Evolutionary conservation across 1,139 yeast species (phyloP).

Genomic region (Magnusiomyces ingens): DNA sequence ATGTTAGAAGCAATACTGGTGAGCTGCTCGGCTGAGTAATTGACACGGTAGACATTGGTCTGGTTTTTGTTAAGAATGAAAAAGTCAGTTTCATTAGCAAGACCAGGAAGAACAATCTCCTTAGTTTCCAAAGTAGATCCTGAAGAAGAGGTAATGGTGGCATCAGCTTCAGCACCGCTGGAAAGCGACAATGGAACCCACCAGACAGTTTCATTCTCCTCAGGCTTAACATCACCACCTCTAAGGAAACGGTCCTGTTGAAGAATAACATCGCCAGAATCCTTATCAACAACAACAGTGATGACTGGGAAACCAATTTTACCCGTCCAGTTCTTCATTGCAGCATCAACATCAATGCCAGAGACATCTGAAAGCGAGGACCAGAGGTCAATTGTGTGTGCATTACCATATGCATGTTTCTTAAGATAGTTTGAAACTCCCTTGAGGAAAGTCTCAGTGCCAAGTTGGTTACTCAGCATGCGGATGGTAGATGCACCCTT

Average conservation of each 20-base stretch:
- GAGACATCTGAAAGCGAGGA: constrained; percentile 62
- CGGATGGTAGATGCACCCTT: constrained; percentile 72
- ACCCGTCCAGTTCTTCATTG: constrained; percentile 79
- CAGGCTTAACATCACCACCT: constrained; percentile 47
- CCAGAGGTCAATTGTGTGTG: constrained; percentile 79
- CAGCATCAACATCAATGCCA: constrained; percentile 62
- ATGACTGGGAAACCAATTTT: constrained; percentile 81
- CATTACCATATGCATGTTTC: constrained; percentile 66
- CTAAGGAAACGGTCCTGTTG: constrained; percentile 43
- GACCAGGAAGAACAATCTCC: constrained; percentile 24
- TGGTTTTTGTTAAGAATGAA: constrained; percentile 64
- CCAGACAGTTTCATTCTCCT: constrained; percentile 53
- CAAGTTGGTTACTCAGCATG: constrained; percentile 65
- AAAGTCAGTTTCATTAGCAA: constrained; percentile 32
- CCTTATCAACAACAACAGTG: constrained; percentile 45
- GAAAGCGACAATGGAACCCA: constrained; percentile 61
- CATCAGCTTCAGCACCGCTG: constrained; percentile 30
- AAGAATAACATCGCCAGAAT: constrained; percentile 15
- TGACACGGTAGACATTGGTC: constrained; percentile 60
- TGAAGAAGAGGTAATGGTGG: constrained; percentile 17
- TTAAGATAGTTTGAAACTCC: constrained; percentile 68
- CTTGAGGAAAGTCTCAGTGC: constrained; percentile 55
- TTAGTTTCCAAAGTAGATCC: constrained; percentile 20
- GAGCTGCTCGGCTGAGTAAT: constrained; percentile 49
- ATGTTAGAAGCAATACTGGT: constrained; percentile 34